Evolutionary conservation across 768 basidiomycete species (phyloP).

Genomic region (Pulveroboletus frians): DNA sequence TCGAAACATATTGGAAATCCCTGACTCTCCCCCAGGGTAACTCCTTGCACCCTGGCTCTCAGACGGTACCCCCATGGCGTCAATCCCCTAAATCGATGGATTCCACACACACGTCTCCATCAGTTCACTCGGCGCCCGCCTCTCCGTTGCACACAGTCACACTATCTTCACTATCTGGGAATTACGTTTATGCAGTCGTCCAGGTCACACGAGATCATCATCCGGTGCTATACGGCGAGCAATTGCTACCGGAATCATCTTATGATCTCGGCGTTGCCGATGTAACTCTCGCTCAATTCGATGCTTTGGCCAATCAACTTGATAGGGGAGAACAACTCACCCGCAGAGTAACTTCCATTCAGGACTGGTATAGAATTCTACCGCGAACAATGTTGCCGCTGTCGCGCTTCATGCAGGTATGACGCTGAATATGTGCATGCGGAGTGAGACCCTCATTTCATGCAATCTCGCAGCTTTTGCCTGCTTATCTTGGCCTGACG

Average conservation of each 20-base stretch:
- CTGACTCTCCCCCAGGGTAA: conserved; percentile 28
- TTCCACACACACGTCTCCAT: conserved; percentile 69
- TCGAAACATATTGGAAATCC: conserved; percentile 99
- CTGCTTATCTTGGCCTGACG: conserved; percentile 63
- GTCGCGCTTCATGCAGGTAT: conserved; percentile 68
- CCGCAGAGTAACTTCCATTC: conserved; percentile 25
- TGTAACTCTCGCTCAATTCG: conserved; percentile 78
- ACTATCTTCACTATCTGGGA: conserved; percentile 86
- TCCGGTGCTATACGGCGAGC: conserved; percentile 81
- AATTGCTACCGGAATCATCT: conserved; percentile 64
- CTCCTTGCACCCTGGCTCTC: conserved; percentile 30
- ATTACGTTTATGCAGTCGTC: conserved; percentile 77
- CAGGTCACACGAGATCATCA: conserved; percentile 91
- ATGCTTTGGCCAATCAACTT: conserved; percentile 50
- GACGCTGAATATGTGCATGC: conserved; percentile 14
- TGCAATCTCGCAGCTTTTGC: conserved; percentile 44
- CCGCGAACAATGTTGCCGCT: conserved; percentile 64
- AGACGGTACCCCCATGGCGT: conserved; percentile 34
- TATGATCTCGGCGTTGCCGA: conserved; percentile 81
- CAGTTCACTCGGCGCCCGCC: conserved; percentile 48
- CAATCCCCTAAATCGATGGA: conserved; percentile 35
- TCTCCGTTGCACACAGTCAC: conserved; percentile 58
- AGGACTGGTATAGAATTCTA: conserved; percentile 46
- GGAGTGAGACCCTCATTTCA: conserved; percentile 2
- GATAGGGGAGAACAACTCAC: conserved; percentile 40